Conservation (phyloP, 2,329 filamentous ascomycete species). For the Ceratocystis alfenasii region DNA sequence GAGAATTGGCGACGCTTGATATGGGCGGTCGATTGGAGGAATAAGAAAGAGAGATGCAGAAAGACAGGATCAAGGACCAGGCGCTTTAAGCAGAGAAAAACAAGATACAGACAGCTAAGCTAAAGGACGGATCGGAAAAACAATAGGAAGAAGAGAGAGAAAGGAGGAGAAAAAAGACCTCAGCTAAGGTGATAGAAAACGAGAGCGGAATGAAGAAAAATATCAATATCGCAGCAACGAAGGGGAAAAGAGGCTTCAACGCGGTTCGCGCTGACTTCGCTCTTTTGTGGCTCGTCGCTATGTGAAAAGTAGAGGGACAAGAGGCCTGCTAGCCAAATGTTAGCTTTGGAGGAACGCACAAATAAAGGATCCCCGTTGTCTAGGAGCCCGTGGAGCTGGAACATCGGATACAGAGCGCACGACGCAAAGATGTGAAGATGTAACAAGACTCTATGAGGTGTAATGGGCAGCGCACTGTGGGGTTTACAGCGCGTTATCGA, state of each 20-base stretch:
- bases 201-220: not conserved
- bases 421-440: not conserved
- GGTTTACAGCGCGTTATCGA: not conserved
- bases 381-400: constrained; percentile 8
- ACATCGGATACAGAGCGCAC: not conserved
- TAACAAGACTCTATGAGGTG: not conserved
- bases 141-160: constrained; percentile 15
- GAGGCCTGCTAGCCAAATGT: not conserved
- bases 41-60: not conserved
- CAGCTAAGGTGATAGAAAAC: not conserved
- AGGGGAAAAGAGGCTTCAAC: not conserved
- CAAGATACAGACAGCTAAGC: constrained; percentile 13
- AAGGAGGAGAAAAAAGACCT: constrained; percentile 11
- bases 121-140: not conserved
- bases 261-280: not conserved
- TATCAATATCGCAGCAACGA: not conserved
- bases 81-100: not conserved
- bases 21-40: not conserved
- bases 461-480: not conserved
- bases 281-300: not conserved
- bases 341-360: not conserved
- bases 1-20: not conserved
- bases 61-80: not conserved
- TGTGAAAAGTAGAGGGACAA: not conserved
- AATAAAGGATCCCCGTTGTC: constrained; percentile 9